Base-by-base conservation (phyloP, 2,329 filamentous ascomycete genomes). In the Botrytis elliptica region DNA sequence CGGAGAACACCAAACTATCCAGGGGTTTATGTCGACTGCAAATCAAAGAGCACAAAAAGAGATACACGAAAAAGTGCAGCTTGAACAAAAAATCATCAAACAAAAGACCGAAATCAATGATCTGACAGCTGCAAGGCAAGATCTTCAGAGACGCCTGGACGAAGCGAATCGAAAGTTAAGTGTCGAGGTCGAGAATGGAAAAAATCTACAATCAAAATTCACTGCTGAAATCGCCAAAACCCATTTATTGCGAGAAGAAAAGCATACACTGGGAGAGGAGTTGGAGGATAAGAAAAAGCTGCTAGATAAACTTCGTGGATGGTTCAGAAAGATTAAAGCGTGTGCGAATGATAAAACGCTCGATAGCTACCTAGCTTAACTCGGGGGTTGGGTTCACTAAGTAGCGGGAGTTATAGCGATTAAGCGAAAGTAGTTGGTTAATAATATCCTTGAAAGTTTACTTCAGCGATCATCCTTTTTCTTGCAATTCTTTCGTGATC, bases 31-130 rank as follows among this genome's bases (percentile, higher is more conserved):
- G n/a, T 3, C n/a, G 25, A 55, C 3, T n/a, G 16, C 29, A 25
- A 16, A 18, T 16, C 25, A 7, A 16, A 3, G 3, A 55, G 7
- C 25, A n/a, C 25, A 29, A 57, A 3, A 8, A 4, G n/a, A 7
- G 52, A 52, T 14, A 52, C 2, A 8, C 49, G 10, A 52, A 14
- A 2, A n/a, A 52, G 4, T 14, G 49, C 49, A 12, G 25, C 12
- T 52, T n/a, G 10, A 14, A 14, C 18, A 2, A 57, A 3, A 57
- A 29, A 16, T 6, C 7, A 33, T 3, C 8, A 33, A 57, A 18
- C 2, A n/a, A 18, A 3, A 8, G 0, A 1, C n/a, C n/a, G 14
- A 33, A 4, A 29, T 0, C 9, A 5, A 57, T 57, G 16, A n/a
- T 14, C 49, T 25, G 25, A n/a, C 49, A 14, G 25, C 25, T 57